A percentile compares a stretch with the other conserved stretches of the same genome.
phyloP scores from a whole-genome alignment of 257 asterid species.

The Leonotis leonurus region DNA sequence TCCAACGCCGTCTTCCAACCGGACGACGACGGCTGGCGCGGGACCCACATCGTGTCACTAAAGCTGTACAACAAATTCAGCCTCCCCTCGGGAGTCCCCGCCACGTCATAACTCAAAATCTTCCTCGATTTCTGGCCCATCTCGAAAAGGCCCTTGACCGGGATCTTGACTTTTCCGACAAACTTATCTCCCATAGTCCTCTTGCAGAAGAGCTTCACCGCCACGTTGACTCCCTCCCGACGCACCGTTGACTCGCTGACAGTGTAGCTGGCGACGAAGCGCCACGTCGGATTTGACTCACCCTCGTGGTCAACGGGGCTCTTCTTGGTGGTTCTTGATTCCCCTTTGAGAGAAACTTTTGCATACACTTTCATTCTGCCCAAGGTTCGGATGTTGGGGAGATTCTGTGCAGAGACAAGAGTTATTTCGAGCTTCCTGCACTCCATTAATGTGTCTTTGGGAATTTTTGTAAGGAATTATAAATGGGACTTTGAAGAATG shows the following conservation, averaged over 20 bases:
- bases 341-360: slow-evolving; percentile 9
- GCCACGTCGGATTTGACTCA: slow-evolving; percentile 23
- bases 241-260: slow-evolving; percentile 20
- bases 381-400: neutral
- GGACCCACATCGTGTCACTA: neutral
- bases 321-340: neutral
- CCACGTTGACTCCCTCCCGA: slow-evolving; percentile 1
- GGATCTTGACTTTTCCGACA: slow-evolving; percentile 22
- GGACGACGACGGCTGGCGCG: neutral
- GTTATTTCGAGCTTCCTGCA: slow-evolving; percentile 9
- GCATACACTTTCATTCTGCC: slow-evolving; percentile 14
- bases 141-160: slow-evolving; percentile 21
- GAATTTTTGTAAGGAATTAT: neutral
- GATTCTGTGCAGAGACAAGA: slow-evolving; percentile 5
- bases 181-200: slow-evolving; percentile 14
- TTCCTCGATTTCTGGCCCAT: slow-evolving; percentile 5
- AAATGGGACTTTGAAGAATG: neutral
- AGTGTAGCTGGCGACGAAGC: slow-evolving; percentile 14
- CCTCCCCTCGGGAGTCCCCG: slow-evolving; percentile 7
- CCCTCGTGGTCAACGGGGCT: neutral
- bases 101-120: slow-evolving; percentile 14
- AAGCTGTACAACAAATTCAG: slow-evolving; percentile 15
- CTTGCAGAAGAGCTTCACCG: slow-evolving; percentile 16
- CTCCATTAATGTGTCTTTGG: neutral
- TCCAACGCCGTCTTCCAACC: slow-evolving; percentile 10